These are phyloP conservation scores for Artemisia tridentata DNA, from an alignment of 129 eudicot species.

Conservation along the genomic window DNA sequence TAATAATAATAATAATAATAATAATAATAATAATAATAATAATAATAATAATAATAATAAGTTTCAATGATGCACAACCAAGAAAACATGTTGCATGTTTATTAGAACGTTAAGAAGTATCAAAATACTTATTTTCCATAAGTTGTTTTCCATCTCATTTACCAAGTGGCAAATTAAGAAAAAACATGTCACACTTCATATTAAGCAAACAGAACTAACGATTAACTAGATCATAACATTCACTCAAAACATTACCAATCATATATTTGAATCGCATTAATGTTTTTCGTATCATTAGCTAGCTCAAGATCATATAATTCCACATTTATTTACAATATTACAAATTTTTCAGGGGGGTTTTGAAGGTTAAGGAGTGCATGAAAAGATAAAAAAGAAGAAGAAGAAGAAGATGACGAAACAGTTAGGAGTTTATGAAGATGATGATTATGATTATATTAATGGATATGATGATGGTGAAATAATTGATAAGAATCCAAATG, in stretches of 20 bases:
- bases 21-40: too few species aligned
- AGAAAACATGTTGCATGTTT: too few species aligned
- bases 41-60: too few species aligned
- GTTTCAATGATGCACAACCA: too few species aligned
- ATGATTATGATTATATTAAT: slow-evolving; percentile 14
- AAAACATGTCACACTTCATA: slow-evolving; percentile 11
- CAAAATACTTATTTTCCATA: background rate
- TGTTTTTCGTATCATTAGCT: too few species aligned
- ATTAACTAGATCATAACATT: background rate
- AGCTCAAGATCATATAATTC: background rate
- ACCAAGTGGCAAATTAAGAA: background rate
- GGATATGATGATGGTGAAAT: background rate
- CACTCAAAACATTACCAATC: background rate
- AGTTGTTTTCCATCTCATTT: background rate
- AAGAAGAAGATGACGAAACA: slow-evolving; percentile 37
- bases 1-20: too few species aligned
- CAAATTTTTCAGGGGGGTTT: slow-evolving; percentile 10
- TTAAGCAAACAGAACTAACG: slow-evolving; percentile 12
- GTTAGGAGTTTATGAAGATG: slow-evolving; percentile 38
- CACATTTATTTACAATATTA: background rate
- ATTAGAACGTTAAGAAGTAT: too few species aligned
- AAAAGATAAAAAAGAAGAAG: slow-evolving; percentile 1
- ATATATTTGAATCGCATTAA: too few species aligned
- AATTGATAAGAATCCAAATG: slow-evolving; percentile 40
- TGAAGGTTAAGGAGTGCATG: slow-evolving; percentile 28